A percentile compares a stretch with the other conserved stretches of the same genome.
Conservation (phyloP, 75 land plant genomes). For the Pinus taeda region DNA sequence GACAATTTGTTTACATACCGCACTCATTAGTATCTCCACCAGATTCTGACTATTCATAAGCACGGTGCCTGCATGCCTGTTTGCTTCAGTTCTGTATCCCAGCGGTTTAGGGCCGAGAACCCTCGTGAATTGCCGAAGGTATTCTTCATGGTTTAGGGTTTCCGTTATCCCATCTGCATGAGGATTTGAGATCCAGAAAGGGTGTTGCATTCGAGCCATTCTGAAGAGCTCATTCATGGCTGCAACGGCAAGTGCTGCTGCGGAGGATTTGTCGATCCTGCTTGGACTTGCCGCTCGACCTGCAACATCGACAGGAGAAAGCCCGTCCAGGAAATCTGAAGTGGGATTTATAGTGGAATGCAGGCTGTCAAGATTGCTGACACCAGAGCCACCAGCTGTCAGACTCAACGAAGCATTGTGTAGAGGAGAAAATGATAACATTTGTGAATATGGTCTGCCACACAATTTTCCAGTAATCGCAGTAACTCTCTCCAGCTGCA, state of each 20-base stretch:
- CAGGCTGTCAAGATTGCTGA: background rate
- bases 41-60: constrained; percentile 47
- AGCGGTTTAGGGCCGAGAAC: constrained; percentile 21
- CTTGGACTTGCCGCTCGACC: constrained; percentile 11
- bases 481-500: constrained; percentile 7
- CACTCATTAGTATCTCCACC: constrained; percentile 65
- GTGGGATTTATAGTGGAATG: background rate
- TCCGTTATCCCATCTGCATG: constrained; percentile 1
- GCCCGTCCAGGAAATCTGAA: background rate
- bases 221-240: constrained; percentile 29
- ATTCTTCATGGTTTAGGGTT: constrained; percentile 16
- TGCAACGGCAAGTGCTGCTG: constrained; percentile 17
- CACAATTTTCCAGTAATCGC: constrained; percentile 13
- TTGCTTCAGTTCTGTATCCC: constrained; percentile 39
- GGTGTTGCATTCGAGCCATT: constrained; percentile 11
- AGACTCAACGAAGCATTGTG: constrained; percentile 11
- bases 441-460: constrained; percentile 9
- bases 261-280: constrained; percentile 16
- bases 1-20: constrained; percentile 15
- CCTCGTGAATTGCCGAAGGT: constrained; percentile 13
- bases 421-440: constrained; percentile 1
- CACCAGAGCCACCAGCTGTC: background rate
- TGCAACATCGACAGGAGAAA: background rate
- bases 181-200: constrained; percentile 13
- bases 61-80: constrained; percentile 46